A percentile compares a stretch with the other conserved stretches of the same genome.
These are phyloP conservation scores for Teratosphaeria gauchensis DNA, from an alignment of 2,329 filamentous ascomycete genomes.

Conservation along the genomic window DNA sequence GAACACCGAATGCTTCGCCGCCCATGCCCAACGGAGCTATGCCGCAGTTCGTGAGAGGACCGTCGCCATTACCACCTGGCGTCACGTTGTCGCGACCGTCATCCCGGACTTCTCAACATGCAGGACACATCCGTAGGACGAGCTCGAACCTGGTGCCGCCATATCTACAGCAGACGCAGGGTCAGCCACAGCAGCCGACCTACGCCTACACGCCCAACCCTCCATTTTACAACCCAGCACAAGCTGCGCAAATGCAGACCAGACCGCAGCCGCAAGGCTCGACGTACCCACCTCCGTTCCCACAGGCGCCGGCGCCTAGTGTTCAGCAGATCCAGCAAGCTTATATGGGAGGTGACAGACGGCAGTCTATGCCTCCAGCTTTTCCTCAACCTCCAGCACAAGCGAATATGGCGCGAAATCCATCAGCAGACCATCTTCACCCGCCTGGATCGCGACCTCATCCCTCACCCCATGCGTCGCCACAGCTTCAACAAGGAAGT, in stretches of 20 bases:
- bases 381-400: slow-evolving; percentile 51
- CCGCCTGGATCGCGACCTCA: slow-evolving; percentile 24
- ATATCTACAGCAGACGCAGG: slow-evolving; percentile 45
- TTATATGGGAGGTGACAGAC: slow-evolving; percentile 67
- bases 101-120: slow-evolving; percentile 60
- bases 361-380: slow-evolving; percentile 62
- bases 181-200: slow-evolving; percentile 48
- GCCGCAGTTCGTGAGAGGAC: slow-evolving; percentile 60
- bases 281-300: slow-evolving; percentile 20
- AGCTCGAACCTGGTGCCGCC: slow-evolving; percentile 64
- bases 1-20: slow-evolving; percentile 77
- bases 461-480: slow-evolving; percentile 31
- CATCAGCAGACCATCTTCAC: slow-evolving; percentile 14
- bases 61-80: slow-evolving; percentile 71
- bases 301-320: slow-evolving; percentile 19
- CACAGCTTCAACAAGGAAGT: slow-evolving; percentile 21
- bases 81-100: slow-evolving; percentile 58
- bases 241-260: slow-evolving; percentile 42
- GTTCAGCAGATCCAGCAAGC: slow-evolving; percentile 49
- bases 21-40: slow-evolving; percentile 67
- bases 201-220: slow-evolving; percentile 81
- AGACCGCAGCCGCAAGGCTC: slow-evolving; percentile 19
- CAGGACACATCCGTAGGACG: slow-evolving; percentile 59
- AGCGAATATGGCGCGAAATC: slow-evolving; percentile 38
- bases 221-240: slow-evolving; percentile 62